phyloP scores from a whole-genome alignment of 2,329 filamentous ascomycete genomes.

The Zasmidium angulare region DNA sequence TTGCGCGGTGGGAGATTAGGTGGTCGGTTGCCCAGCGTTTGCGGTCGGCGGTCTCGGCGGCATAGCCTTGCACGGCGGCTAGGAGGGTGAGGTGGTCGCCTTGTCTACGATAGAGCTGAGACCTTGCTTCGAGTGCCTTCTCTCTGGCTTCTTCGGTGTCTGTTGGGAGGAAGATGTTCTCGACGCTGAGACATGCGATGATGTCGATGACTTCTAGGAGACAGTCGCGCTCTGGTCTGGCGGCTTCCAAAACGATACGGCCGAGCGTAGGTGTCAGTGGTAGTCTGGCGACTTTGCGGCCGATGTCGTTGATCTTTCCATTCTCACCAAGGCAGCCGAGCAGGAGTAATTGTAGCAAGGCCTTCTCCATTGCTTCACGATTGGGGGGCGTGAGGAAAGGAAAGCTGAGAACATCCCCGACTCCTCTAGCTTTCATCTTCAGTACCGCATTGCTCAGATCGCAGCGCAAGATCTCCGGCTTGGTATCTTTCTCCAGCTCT shows the following conservation, averaged over 20 bases:
- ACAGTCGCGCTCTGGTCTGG: constrained; percentile 68
- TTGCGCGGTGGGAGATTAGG: constrained; percentile 62
- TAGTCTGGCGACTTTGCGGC: constrained; percentile 75
- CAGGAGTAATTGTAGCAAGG: constrained; percentile 74
- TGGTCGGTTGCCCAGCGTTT: constrained; percentile 61
- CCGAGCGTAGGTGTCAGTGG: constrained; percentile 80
- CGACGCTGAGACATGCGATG: constrained; percentile 64
- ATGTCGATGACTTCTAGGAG: constrained; percentile 84
- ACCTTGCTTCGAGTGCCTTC: constrained; percentile 55
- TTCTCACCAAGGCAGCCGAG: constrained; percentile 73
- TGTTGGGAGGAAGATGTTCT: constrained; percentile 62
- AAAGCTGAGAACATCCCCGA: constrained; percentile 78
- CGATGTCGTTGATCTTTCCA: constrained; percentile 71
- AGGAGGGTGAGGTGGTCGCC: constrained; percentile 65
- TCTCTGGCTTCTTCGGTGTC: constrained; percentile 62
- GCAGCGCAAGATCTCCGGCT: constrained; percentile 86
- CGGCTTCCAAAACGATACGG: constrained; percentile 78
- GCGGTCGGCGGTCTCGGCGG: constrained; percentile 57
- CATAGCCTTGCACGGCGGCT: constrained; percentile 60
- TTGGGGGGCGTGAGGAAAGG: constrained; percentile 82
- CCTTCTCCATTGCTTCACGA: constrained; percentile 74
- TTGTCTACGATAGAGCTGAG: constrained; percentile 58
- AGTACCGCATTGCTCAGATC: constrained; percentile 83
- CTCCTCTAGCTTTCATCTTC: constrained; percentile 89
- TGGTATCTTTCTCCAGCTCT: constrained; percentile 68